phyloP scores from a whole-genome alignment of 306 rosid species.

The Astragalus glycyphyllos region DNA sequence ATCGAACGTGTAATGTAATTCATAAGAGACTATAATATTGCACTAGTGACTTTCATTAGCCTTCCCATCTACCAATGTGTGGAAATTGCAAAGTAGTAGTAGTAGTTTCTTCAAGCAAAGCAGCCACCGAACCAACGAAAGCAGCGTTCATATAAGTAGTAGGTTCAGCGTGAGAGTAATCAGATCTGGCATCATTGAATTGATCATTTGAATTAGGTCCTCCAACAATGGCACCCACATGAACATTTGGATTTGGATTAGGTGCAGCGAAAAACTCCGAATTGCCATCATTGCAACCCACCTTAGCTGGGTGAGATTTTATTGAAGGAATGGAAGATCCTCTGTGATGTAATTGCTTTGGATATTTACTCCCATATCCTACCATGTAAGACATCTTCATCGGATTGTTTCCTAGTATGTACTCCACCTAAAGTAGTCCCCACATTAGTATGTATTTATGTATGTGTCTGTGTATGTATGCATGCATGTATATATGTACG shows the following conservation, averaged over 20 bases:
- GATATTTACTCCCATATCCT: conserved; percentile 76
- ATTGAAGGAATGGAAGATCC: conserved; percentile 85
- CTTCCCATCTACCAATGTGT: not conserved
- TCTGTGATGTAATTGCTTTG: conserved; percentile 77
- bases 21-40: too few species aligned
- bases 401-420: conserved; percentile 81
- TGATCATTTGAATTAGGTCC: conserved; percentile 75
- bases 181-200: conserved; percentile 70
- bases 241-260: conserved; percentile 72
- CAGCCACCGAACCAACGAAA: conserved; percentile 75
- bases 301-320: conserved; percentile 52
- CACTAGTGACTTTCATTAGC: too few species aligned
- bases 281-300: conserved; percentile 70
- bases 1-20: too few species aligned
- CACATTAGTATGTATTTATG: too few species aligned
- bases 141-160: conserved; percentile 84
- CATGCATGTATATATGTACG: too few species aligned
- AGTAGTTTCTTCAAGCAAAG: conserved; percentile 48
- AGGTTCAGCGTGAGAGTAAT: conserved; percentile 76
- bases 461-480: too few species aligned
- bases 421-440: conserved; percentile 62
- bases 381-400: conserved; percentile 79
- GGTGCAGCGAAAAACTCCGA: conserved; percentile 52
- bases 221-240: conserved; percentile 84
- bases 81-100: conserved; percentile 2